A percentile compares a stretch with the other conserved stretches of the same genome.
These are phyloP conservation scores for Micractinium conductrix DNA, from an alignment of 139 green algal species.

Conservation along the genomic window DNA sequence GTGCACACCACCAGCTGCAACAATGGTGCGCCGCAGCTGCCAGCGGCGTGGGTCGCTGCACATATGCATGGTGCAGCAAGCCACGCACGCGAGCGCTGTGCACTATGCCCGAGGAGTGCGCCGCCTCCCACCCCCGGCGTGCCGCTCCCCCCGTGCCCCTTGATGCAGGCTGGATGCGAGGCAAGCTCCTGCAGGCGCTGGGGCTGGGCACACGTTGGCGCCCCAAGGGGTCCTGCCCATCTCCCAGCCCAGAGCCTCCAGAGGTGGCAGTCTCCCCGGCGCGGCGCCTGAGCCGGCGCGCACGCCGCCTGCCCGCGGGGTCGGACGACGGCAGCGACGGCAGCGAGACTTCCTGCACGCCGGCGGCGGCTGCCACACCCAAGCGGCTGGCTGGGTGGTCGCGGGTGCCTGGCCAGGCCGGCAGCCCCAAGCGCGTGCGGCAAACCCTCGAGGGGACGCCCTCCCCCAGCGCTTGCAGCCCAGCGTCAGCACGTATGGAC, in stretches of 20 bases:
- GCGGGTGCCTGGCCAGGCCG: background rate
- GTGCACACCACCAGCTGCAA: background rate
- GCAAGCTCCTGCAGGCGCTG: conserved; percentile 10
- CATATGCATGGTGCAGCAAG: too few relatives aligned
- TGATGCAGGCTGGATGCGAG: background rate
- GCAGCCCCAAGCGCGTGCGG: background rate
- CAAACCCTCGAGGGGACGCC: background rate
- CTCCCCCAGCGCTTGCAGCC: background rate
- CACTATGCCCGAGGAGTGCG: too few relatives aligned
- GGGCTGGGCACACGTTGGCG: background rate
- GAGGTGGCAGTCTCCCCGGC: background rate
- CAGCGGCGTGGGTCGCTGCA: too few relatives aligned
- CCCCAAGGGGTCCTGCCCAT: background rate
- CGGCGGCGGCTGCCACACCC: background rate
- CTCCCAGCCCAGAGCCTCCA: too few relatives aligned
- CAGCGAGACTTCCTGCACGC: background rate
- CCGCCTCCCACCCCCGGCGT: too few relatives aligned
- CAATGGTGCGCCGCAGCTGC: background rate
- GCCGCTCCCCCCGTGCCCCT: background rate
- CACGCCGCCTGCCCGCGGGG: background rate
- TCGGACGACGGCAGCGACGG: background rate
- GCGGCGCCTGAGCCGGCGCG: background rate
- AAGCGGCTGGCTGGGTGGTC: background rate
- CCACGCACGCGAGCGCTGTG: too few relatives aligned
- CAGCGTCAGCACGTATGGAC: too few relatives aligned